Percentiles rank a stretch among this genome's conserved stretches.
These are phyloP conservation scores for Amylocystis lapponica DNA, from an alignment of 768 basidiomycete species.

Conservation along the genomic window DNA sequence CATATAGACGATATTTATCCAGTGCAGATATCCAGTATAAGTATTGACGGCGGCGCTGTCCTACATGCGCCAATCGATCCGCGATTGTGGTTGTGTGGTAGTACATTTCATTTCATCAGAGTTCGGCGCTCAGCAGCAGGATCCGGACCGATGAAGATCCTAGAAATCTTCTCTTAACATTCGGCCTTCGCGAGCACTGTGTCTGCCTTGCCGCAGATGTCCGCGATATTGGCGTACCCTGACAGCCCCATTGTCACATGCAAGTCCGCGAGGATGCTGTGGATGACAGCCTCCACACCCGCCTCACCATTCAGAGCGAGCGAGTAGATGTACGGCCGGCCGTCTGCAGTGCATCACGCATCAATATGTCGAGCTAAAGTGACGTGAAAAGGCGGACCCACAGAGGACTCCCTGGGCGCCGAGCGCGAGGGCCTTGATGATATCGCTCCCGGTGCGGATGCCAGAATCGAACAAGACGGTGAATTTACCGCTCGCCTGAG, in stretches of 20 bases:
- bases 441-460: conserved; percentile 77
- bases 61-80: no score
- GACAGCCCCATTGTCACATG: conserved; percentile 58
- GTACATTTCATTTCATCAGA: no score
- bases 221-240: conserved; percentile 52
- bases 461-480: conserved; percentile 77
- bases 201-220: conserved; percentile 56
- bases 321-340: conserved; percentile 72
- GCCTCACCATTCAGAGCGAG: conserved; percentile 62
- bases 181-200: conserved; percentile 43
- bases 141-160: no score
- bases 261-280: conserved; percentile 60
- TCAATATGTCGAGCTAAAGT: not conserved
- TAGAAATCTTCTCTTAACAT: no score
- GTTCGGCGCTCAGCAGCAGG: no score
- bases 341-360: conserved; percentile 38
- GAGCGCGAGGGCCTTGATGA: conserved; percentile 79
- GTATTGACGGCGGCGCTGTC: no score
- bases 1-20: no score
- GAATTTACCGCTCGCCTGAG: conserved; percentile 54
- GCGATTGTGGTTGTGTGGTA: no score
- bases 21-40: no score
- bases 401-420: conserved; percentile 79
- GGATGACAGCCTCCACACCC: conserved; percentile 72
- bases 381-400: conserved; percentile 31